Evolutionary conservation across 352 stramenopile species (phyloP).

Genomic region (Saprolegnia parasitica): DNA sequence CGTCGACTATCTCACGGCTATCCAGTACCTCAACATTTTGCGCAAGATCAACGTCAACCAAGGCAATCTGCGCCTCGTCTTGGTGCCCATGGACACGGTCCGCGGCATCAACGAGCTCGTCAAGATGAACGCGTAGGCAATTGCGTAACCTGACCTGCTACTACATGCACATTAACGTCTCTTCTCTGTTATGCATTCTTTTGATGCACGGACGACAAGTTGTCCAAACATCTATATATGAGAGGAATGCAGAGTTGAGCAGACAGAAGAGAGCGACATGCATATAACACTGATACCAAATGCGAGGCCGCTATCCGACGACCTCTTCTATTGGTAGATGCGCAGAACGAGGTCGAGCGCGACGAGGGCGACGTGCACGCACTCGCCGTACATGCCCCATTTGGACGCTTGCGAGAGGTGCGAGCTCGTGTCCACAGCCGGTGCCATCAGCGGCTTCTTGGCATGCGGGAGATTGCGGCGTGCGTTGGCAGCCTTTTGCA

Average conservation of each 20-base stretch:
- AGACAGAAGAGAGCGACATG: too few relatives aligned
- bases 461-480: not conserved
- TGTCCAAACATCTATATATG: too few relatives aligned
- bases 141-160: not conserved
- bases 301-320: too few relatives aligned
- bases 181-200: conserved; percentile 27
- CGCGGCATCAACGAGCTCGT: conserved; percentile 30
- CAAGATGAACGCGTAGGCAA: conserved; percentile 28
- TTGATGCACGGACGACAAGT: not conserved
- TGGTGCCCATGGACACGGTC: conserved; percentile 33
- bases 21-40: conserved; percentile 34
- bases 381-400: conserved; percentile 74
- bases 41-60: conserved; percentile 23
- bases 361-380: conserved; percentile 71
- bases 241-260: too few relatives aligned
- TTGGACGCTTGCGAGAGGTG: conserved; percentile 71
- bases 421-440: conserved; percentile 59
- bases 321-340: not conserved
- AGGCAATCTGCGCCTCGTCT: conserved; percentile 23
- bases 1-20: conserved; percentile 34
- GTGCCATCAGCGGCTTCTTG: not conserved
- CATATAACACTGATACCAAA: too few relatives aligned
- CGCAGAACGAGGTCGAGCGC: conserved; percentile 49
- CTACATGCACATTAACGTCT: too few relatives aligned
- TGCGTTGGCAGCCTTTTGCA: conserved; percentile 1